Base-by-base conservation (phyloP, 2,329 filamentous ascomycete genomes). In the Grosmannia clavigera region DNA sequence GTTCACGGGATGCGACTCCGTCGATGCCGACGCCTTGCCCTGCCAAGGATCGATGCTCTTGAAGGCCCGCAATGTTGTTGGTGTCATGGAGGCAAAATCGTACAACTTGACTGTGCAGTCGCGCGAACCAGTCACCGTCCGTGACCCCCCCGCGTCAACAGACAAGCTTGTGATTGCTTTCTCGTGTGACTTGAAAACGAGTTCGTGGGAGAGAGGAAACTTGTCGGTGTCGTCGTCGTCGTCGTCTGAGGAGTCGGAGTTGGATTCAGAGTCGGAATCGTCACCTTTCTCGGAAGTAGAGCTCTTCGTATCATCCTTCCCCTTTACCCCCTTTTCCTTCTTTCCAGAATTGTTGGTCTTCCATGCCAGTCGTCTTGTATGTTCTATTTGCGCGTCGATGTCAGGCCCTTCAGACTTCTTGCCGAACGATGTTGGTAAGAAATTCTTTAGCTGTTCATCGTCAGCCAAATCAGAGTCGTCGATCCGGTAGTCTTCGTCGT, bases 71-170 rank as follows among this genome's bases (percentile, higher is more conserved):
- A 99, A 81, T 0, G 94, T 97, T 5, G 91, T 94, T 1, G 92
- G 90, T 0, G 92, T 96, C 87, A 99, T 95, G 55, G 92, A 89
- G 3, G 92, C 85, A 71, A 99, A 95, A 70, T 99, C 92, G 74
- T 96, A 91, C 22, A 99, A 79, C 70, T 96, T 97, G 67, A 97
- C 76, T 1, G 84, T 89, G 72, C 91, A 95, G 73, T 99, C 94
- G 62, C 87, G 88, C 5, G 92, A 96, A 27, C 88, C 92, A n/a
- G 90, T 94, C 55, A 92, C 84, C 69, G 99, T 77, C 66, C 94
- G 83, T 55, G 86, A 86, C 12, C 94, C 94, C 0, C 91, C 85
- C 0, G 89, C 85, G 73, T 99, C 94, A 55, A 96, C 78, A 2
- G 92, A 86, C 60, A 91, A 80, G 0, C 88, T 86, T 7, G 92